Conservation (phyloP, 805 yeast species). For the Candida tallmaniae region DNA sequence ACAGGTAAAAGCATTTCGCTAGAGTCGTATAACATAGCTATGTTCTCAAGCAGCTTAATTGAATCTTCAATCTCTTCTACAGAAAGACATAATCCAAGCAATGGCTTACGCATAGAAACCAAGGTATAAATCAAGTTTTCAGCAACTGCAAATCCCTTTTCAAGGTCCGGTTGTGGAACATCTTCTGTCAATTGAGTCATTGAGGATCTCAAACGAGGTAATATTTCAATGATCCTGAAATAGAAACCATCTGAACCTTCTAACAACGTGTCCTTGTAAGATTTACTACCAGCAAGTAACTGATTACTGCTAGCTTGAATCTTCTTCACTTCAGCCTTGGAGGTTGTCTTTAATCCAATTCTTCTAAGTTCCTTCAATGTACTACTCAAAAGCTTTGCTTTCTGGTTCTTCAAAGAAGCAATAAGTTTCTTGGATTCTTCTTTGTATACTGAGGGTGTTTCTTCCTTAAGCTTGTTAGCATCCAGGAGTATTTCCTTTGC, state of each 20-base stretch:
- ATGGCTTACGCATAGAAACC: constrained; percentile 48
- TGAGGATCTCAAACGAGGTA: constrained; percentile 73
- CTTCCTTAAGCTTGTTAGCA: constrained; percentile 60
- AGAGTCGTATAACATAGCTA: constrained; percentile 11
- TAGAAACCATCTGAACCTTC: constrained; percentile 48
- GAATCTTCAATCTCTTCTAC: constrained; percentile 11
- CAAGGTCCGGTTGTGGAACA: constrained; percentile 68
- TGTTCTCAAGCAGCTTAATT: constrained; percentile 7
- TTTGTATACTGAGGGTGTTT: constrained; percentile 68
- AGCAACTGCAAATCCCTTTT: constrained; percentile 68
- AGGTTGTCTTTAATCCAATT: constrained; percentile 68
- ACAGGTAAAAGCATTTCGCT: constrained; percentile 11
- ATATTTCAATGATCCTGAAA: constrained; percentile 67
- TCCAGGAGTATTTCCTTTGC: constrained; percentile 52
- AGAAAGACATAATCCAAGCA: constrained; percentile 28
- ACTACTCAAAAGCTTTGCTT: constrained; percentile 71
- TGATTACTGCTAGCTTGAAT: constrained; percentile 59
- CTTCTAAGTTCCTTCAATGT: constrained; percentile 67
- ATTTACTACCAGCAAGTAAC: constrained; percentile 51
- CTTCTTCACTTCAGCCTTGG: constrained; percentile 61
- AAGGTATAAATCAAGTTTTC: constrained; percentile 66
- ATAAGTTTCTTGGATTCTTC: constrained; percentile 68
- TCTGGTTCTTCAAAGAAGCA: constrained; percentile 75
- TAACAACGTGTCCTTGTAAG: constrained; percentile 36
- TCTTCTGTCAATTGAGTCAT: constrained; percentile 62